These are phyloP conservation scores for Rhododendron griersonianum DNA, from an alignment of 148 eudicot species.

Conservation along the genomic window DNA sequence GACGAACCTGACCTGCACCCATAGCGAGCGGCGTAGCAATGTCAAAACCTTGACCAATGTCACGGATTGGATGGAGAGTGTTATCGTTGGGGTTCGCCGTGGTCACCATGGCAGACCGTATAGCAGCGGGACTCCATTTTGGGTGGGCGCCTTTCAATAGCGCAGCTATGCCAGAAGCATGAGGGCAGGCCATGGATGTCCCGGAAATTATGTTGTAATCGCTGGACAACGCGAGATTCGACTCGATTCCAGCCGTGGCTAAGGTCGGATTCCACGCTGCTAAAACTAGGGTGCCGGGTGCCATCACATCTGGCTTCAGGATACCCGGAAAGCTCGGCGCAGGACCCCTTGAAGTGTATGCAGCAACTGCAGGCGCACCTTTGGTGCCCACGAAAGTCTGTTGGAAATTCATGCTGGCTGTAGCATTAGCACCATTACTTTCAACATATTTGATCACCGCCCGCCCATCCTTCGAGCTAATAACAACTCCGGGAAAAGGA, in stretches of 20 bases:
- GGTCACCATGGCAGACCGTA: slow-evolving; percentile 22
- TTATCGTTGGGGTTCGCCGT: slow-evolving; percentile 14
- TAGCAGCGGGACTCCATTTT: slow-evolving; percentile 8
- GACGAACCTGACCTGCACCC: slow-evolving; percentile 14
- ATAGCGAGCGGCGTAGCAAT: slow-evolving; percentile 7
- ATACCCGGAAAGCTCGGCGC: slow-evolving; percentile 13
- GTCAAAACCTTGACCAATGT: not conserved
- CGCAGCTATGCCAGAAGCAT: slow-evolving; percentile 13
- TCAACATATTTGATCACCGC: not conserved
- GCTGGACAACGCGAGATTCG: not conserved
- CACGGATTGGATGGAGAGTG: not conserved
- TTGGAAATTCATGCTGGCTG: slow-evolving; percentile 6
- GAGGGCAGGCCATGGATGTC: slow-evolving; percentile 14
- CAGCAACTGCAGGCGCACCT: slow-evolving; percentile 16
- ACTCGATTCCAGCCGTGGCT: not conserved
- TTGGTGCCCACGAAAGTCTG: slow-evolving; percentile 20
- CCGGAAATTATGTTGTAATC: not conserved
- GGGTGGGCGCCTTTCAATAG: slow-evolving; percentile 15
- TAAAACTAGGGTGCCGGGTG: slow-evolving; percentile 14
- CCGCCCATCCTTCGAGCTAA: slow-evolving; percentile 7
- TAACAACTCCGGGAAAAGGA: slow-evolving; percentile 15
- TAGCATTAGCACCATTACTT: not conserved
- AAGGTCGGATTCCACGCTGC: slow-evolving; percentile 4
- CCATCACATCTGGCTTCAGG: slow-evolving; percentile 28
- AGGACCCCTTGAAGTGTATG: slow-evolving; percentile 26